Conservation (phyloP, 2,329 filamentous ascomycete genomes). For the Orbilia ellipsospora region DNA sequence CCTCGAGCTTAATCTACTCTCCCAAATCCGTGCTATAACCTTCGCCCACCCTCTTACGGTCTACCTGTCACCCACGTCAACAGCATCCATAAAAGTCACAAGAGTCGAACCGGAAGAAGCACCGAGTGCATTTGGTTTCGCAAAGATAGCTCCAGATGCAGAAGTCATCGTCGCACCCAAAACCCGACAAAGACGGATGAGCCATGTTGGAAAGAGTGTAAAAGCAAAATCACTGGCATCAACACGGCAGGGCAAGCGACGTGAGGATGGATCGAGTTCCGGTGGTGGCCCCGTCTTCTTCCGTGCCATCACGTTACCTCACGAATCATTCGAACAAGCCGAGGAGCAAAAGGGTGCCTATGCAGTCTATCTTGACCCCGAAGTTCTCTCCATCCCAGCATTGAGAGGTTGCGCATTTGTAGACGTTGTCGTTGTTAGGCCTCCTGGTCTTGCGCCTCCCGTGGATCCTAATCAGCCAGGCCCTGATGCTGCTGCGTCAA, state of each 20-base stretch:
- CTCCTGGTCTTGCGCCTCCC: conserved; percentile 78
- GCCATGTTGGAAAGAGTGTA: conserved; percentile 56
- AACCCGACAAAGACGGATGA: conserved; percentile 74
- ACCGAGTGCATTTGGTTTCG: conserved; percentile 74
- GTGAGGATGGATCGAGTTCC: conserved; percentile 58
- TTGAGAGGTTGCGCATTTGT: conserved; percentile 79
- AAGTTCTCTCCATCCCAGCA: conserved; percentile 72
- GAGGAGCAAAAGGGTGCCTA: conserved; percentile 68
- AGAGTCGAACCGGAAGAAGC: conserved; percentile 80
- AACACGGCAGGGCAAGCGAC: conserved; percentile 45
- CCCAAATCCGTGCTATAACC: conserved; percentile 85
- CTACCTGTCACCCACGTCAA: conserved; percentile 93
- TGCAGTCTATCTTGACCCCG: conserved; percentile 84
- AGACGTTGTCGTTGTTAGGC: conserved; percentile 85
- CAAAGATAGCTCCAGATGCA: conserved; percentile 91
- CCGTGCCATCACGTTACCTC: conserved; percentile 75
- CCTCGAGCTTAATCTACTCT: conserved; percentile 89
- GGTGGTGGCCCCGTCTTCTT: conserved; percentile 73
- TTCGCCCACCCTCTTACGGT: conserved; percentile 82
- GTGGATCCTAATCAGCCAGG: conserved; percentile 72
- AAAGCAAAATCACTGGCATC: conserved; percentile 54
- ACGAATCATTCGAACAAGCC: conserved; percentile 82
- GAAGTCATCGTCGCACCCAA: conserved; percentile 98
- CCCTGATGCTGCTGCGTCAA: conserved; percentile 70
- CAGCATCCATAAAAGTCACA: conserved; percentile 87